A percentile compares a stretch with the other conserved stretches of the same genome.
phyloP scores from a whole-genome alignment of 352 stramenopile species.

The Globisporangium uncinulatum region DNA sequence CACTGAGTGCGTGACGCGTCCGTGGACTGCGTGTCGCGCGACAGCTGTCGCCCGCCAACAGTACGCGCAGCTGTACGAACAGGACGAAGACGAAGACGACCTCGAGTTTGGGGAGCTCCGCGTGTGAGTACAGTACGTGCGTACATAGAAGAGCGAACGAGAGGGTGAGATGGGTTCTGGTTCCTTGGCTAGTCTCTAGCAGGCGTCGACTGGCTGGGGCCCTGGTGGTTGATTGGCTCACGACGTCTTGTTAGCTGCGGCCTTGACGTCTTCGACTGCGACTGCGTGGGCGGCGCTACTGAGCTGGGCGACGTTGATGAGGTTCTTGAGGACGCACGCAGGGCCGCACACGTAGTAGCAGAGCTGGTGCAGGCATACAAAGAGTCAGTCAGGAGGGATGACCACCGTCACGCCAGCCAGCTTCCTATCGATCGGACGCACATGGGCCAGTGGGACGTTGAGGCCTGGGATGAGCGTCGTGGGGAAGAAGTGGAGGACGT shows the following conservation, averaged over 20 bases:
- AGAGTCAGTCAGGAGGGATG: constrained; percentile 2
- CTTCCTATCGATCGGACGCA: constrained; percentile 9
- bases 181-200: too few species aligned
- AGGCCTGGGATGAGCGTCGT: constrained; percentile 47
- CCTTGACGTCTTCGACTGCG: constrained; percentile 51
- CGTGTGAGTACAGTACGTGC: neutral
- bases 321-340: constrained; percentile 89
- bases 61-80: constrained; percentile 15
- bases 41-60: constrained; percentile 10
- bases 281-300: constrained; percentile 77
- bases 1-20: constrained; percentile 7
- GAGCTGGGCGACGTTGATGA: constrained; percentile 91
- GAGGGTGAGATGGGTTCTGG: too few species aligned
- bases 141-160: neutral
- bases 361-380: constrained; percentile 26
- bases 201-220: too few species aligned
- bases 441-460: constrained; percentile 51
- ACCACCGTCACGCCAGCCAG: neutral
- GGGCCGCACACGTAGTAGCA: constrained; percentile 88
- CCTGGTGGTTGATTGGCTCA: constrained; percentile 11
- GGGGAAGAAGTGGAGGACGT: constrained; percentile 84
- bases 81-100: constrained; percentile 14
- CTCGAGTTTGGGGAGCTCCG: constrained; percentile 1
- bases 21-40: constrained; percentile 9
- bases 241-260: constrained; percentile 63